A percentile compares a stretch with the other conserved stretches of the same genome.
These are phyloP conservation scores for Euphorbia celastroides DNA, from an alignment of 441 rosid genomes.

Conservation along the genomic window DNA sequence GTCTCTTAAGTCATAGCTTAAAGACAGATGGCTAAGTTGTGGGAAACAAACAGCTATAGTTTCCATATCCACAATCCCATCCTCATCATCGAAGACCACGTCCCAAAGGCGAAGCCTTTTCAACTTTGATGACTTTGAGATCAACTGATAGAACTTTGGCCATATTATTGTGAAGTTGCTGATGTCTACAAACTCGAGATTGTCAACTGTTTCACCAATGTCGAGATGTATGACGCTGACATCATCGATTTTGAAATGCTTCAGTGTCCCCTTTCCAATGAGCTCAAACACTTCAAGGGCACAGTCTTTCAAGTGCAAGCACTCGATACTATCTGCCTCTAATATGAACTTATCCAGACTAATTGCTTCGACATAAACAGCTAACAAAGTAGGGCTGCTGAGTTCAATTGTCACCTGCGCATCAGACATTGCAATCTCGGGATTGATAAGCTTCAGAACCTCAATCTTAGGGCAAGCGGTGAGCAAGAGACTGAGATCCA, in stretches of 20 bases:
- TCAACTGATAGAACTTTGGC: constrained; percentile 74
- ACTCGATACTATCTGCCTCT: constrained; percentile 65
- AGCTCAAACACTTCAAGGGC: constrained; percentile 67
- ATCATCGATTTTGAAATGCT: constrained; percentile 66
- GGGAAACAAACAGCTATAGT: constrained; percentile 61
- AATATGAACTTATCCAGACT: constrained; percentile 66
- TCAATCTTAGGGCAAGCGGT: constrained; percentile 54
- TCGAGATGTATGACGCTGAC: constrained; percentile 58
- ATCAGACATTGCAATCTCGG: constrained; percentile 62
- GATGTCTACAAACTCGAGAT: constrained; percentile 64
- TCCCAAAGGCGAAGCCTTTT: constrained; percentile 75
- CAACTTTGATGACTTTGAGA: constrained; percentile 59
- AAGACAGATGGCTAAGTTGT: constrained; percentile 53
- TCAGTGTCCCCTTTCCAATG: constrained; percentile 64
- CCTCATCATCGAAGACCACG: constrained; percentile 60
- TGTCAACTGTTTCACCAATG: constrained; percentile 56
- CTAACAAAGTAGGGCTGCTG: constrained; percentile 50
- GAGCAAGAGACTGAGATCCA: constrained; percentile 64
- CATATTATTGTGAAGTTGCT: constrained; percentile 64
- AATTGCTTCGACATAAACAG: constrained; percentile 52
- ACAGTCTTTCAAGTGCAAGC: constrained; percentile 63
- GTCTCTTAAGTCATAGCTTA: constrained; percentile 66
- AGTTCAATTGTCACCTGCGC: constrained; percentile 65
- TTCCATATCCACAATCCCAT: constrained; percentile 63
- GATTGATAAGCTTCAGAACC: constrained; percentile 49